Percentiles rank a stretch among this genome's conserved stretches.
These are phyloP conservation scores for Gaertneriomyces sp. DNA, from an alignment of 192 early-diverging fungal species.

Conservation along the genomic window DNA sequence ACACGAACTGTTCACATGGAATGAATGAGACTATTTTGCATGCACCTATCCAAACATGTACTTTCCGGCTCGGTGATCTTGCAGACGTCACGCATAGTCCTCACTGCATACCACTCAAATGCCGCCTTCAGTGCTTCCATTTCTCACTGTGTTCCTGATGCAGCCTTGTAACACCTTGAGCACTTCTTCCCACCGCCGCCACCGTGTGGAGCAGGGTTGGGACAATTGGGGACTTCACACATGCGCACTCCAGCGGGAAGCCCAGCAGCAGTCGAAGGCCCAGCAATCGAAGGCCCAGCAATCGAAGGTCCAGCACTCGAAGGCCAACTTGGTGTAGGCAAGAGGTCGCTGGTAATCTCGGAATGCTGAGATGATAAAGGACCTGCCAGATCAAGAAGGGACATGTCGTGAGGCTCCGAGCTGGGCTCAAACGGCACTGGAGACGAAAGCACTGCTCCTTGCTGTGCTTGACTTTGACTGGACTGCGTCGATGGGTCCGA, in stretches of 20 bases:
- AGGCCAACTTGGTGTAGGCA: neutral
- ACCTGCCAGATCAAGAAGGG: neutral
- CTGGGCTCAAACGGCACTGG: neutral
- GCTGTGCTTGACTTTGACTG: neutral
- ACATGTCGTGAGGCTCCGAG: neutral
- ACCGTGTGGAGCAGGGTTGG: neutral
- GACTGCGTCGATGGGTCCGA: neutral
- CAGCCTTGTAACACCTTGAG: neutral
- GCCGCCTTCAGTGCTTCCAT: neutral
- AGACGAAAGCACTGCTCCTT: neutral
- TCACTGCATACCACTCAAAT: too few species aligned
- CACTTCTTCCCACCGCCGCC: slow-evolving; percentile 5
- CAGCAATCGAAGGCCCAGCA: neutral
- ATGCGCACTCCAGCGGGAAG: too few species aligned
- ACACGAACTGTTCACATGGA: too few species aligned
- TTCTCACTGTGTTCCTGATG: too few species aligned
- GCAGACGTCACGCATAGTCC: too few species aligned
- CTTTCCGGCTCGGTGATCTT: too few species aligned
- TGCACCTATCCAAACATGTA: too few species aligned
- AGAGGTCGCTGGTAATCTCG: too few species aligned
- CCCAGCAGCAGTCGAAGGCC: neutral
- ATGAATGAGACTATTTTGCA: too few species aligned
- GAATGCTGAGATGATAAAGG: neutral
- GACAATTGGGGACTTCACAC: too few species aligned
- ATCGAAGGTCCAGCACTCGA: neutral